A percentile compares a stretch with the other conserved stretches of the same genome.
phyloP scores from a whole-genome alignment of 2,329 filamentous ascomycete genomes.

The Penicillium expansum region DNA sequence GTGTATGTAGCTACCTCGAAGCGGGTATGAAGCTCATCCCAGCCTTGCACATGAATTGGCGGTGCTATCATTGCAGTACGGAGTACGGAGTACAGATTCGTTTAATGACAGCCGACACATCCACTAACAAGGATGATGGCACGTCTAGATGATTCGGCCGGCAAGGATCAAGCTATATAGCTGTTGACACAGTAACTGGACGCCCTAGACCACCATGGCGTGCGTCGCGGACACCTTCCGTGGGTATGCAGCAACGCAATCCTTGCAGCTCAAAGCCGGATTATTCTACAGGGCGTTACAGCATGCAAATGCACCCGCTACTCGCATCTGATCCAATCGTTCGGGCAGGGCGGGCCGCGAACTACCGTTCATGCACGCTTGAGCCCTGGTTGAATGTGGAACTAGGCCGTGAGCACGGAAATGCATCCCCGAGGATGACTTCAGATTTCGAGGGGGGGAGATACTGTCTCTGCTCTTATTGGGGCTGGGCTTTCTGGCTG shows the following conservation, averaged over 20 bases:
- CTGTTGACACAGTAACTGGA: constrained; percentile 3
- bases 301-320: constrained; percentile 1
- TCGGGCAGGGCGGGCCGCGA: constrained; percentile 5
- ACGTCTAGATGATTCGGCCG: not conserved
- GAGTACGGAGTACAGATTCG: not conserved
- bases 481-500: not conserved
- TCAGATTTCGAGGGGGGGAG: not conserved
- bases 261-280: constrained; percentile 3
- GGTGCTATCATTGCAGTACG: not conserved
- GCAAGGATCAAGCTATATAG: constrained; percentile 2
- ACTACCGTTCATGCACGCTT: constrained; percentile 24
- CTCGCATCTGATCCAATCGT: not conserved
- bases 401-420: not conserved
- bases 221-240: not conserved
- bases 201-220: not conserved
- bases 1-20: not conserved
- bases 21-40: not conserved
- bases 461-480: not conserved
- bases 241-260: not conserved
- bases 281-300: not conserved
- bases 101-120: not conserved
- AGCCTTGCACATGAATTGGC: not conserved
- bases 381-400: not conserved
- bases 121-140: not conserved
- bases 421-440: not conserved